Base-by-base conservation (phyloP, 768 basidiomycete genomes). In the Cystofilobasidium bisporidii region DNA sequence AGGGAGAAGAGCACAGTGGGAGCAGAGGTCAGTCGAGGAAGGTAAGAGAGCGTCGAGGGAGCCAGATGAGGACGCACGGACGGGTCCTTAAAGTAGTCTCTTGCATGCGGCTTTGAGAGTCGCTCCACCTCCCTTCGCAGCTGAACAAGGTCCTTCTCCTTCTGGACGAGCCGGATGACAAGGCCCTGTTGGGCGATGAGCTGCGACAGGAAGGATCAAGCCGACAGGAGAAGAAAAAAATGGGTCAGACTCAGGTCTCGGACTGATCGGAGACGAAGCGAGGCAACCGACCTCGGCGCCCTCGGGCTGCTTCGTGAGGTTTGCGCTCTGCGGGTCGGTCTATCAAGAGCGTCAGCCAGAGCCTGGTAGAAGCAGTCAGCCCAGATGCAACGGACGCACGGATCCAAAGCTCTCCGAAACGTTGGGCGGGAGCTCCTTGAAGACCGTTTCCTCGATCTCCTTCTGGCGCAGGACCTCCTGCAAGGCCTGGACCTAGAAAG, bases 81-180 rank as follows among this genome's bases (percentile, higher is more conserved):
- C 15, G 41, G 3, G 11, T 43, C 41, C 41, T 43, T 43, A 8
- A 3, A 8, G 41, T 3, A 8, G 41, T 43, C 41, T 17, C 18
- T 43, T 43, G 36, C 36, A 12, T 5, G 10, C 30, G 72, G 75
- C 6, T 83, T 84, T 74, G 82, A 36, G 36, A 36, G 36, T 5
- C 36, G 36, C 6, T 83, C 74, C 84, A 82, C 6, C 80, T 78
- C 71, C 82, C 4, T 50, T 2, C 48, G 48, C 3, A 50, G 48
- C 48, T 50, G n/a, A 3, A 3, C 26, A 1, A 90, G 87, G 75
- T 91, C 84, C 72, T 87, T 89, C 78, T 96, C 91, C 75, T 91
- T 91, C 74, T 85, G 83, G 3, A 87, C 83, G 20, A 93, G 80
- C 14, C 88, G 84, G 72, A 90, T 88, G 12, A 91, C 83, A 24